Evolutionary conservation across 2,329 filamentous ascomycete genomes (phyloP), one percentile per base, ranked within the genome.

Genomic region (Monilinia fructigena): DNA sequence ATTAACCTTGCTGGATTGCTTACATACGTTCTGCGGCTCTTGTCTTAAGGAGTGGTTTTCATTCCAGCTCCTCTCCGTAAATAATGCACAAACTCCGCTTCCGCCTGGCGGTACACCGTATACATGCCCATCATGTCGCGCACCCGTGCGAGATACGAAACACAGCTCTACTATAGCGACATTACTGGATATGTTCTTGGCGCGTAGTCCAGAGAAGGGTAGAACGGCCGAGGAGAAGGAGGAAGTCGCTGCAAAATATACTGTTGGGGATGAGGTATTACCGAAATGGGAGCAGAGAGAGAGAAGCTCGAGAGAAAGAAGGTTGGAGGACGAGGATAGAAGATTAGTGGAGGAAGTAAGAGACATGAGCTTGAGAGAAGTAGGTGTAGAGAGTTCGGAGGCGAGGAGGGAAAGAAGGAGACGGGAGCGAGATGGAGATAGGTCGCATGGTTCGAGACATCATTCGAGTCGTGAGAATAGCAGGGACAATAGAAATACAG

Each of bases 1-100:
- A 45, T 84, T 96, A 70, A 96, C 93, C 38, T 87, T 96, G 60
- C 90, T 97, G 77, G 92, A 97, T 81, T 97, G 93, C 77, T 86
- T 97, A 55, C 93, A 97, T 79, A 97, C 94, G 55, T 99, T 96
- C 79, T 99, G 95, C 81, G 95, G 93, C 70, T 90, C 91, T 50
- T 99, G 95, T 76, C 79, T 98, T 67, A 97, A 96, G 78, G 92
- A 96, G 81, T 99, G 95, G 95, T 99, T 98, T 77, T 81, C 83
- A 70, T 95, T 88, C 78, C 92, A 97, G 77, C 69, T 73, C 20
- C 70, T 68, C 28, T 70, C 71, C 12, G 66, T 68, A 56, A 73
- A 71, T 60, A 74, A 71, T 61, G 67, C 71, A 31, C 69, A 70
- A 55, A 71, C 68, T 40, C 67, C 74, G 20, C 63, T 72, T 18